phyloP scores from a whole-genome alignment of 805 yeast genomes.

The Blastobotrys chiropterorum region DNA sequence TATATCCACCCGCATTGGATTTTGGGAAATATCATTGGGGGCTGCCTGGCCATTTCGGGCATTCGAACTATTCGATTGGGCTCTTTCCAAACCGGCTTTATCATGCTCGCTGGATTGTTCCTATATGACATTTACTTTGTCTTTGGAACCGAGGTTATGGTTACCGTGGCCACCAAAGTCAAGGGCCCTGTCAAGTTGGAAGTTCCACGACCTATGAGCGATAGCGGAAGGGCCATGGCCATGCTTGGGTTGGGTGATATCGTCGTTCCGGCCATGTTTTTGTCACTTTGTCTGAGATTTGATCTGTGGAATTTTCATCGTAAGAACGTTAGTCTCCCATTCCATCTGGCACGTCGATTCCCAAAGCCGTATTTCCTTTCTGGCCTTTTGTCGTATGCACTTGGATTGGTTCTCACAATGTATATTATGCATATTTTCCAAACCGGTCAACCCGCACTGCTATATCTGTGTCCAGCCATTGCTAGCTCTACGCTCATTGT shows the following conservation, averaged over 20 bases:
- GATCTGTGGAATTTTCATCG: constrained; percentile 43
- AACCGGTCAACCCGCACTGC: constrained; percentile 60
- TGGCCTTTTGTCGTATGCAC: constrained; percentile 42
- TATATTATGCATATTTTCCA: constrained; percentile 34
- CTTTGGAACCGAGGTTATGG: constrained; percentile 56
- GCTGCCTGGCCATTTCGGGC: constrained; percentile 40
- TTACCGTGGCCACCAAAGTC: constrained; percentile 49
- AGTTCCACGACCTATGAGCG: constrained; percentile 35
- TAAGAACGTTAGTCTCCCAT: constrained; percentile 22
- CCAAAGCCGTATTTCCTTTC: constrained; percentile 42
- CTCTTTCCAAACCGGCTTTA: constrained; percentile 41
- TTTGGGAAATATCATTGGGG: constrained; percentile 38
- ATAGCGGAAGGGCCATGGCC: constrained; percentile 23
- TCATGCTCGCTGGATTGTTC: constrained; percentile 45
- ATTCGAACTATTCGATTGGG: constrained; percentile 36
- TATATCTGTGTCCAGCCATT: constrained; percentile 53
- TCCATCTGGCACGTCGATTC: constrained; percentile 26
- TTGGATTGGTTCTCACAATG: constrained; percentile 43
- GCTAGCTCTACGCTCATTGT: constrained; percentile 30
- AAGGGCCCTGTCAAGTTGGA: constrained; percentile 50
- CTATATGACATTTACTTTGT: constrained; percentile 64
- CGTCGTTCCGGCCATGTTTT: constrained; percentile 51
- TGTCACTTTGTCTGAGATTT: constrained; percentile 48
- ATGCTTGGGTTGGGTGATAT: constrained; percentile 64
- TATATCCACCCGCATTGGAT: constrained; percentile 37